Base-by-base conservation (phyloP, 139 green algal genomes). In the Eudorina sp. region DNA sequence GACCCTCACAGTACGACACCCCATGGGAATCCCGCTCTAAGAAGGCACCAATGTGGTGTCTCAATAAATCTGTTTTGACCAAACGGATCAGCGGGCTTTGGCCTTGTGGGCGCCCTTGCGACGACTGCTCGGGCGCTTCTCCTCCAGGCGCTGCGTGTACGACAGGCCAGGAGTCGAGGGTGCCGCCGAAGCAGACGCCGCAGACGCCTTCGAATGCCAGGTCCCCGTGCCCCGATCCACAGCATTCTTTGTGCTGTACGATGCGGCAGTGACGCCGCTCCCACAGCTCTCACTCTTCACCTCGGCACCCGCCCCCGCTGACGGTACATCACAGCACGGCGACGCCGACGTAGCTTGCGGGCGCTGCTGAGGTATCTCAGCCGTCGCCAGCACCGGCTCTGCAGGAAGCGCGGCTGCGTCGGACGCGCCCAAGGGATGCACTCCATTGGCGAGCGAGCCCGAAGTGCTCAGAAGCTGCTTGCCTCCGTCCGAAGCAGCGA, bases 41-140 rank as follows among this genome's bases (percentile, higher is more conserved):
- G 55, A 25, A 3, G 55, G 29, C 4, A 66, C 29, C 55, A 11
- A 23, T 4, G 55, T 66, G 55, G 55, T 66, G 55, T 23, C 8
- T 66, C 5, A 25, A 5, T 25, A 34, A 66, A 25, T 66, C 55
- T 66, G 23, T 66, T 34, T 34, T 11, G 23, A 23, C 55, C 7
- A 34, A 25, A 5, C 27, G 55, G 27, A 18, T 38, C 34, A 73
- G 34, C 64, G 64, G 3, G 64, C 29, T 40, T 4, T 43, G 64
- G 64, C 79, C 79, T 75, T 86, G 6, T 73, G 64, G 4, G 64
- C 64, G n/a, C 64, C 64, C 64, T 73, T 73, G 21, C 64, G n/a
- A 3, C 64, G 64, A 27, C 16, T 6, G 64, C 38, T 36, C 21
- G n/a, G 27, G 25, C 64, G 64, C 64, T 38, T 73, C 64, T 73